Conservation (phyloP, 2,329 filamentous ascomycete genomes). For the Aspergillus carbonarius region DNA sequence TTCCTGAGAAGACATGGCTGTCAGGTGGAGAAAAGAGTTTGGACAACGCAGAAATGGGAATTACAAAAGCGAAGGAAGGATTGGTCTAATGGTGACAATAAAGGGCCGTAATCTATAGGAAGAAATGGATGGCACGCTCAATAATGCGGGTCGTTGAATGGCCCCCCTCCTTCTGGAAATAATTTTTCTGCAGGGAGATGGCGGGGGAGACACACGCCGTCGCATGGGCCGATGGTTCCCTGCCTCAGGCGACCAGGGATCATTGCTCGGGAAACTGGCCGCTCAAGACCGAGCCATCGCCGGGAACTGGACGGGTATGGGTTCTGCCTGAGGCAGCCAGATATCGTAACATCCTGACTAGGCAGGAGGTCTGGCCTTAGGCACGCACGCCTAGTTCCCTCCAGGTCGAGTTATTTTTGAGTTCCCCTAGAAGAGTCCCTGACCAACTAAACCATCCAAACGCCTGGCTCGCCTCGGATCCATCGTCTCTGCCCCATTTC, state of each 20-base stretch:
- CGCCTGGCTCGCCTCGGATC: constrained; percentile 1
- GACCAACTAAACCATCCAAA: constrained; percentile 17
- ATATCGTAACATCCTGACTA: not conserved
- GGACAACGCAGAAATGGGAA: not conserved
- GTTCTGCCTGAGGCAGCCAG: constrained; percentile 1
- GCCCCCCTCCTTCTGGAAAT: not conserved
- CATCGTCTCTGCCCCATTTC: constrained; percentile 9
- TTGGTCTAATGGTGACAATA: not conserved
- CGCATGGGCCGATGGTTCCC: no score
- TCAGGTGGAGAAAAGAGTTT: not conserved
- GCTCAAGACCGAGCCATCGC: not conserved
- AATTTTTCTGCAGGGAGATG: not conserved
- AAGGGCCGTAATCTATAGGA: no score
- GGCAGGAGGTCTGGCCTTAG: constrained; percentile 15
- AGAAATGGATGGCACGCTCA: no score
- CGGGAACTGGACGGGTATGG: no score
- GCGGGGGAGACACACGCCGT: not conserved
- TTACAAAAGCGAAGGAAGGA: no score
- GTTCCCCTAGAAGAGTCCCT: constrained; percentile 19
- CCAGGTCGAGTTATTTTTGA: constrained; percentile 14
- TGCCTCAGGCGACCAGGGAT: not conserved
- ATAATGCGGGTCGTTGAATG: not conserved
- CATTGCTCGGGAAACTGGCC: not conserved
- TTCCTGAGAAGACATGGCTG: constrained; percentile 11
- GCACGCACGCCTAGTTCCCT: constrained; percentile 5